Evolutionary conservation across 1,284 basidiomycete species (phyloP).

Genomic region (Apiotrichum laibachii): DNA sequence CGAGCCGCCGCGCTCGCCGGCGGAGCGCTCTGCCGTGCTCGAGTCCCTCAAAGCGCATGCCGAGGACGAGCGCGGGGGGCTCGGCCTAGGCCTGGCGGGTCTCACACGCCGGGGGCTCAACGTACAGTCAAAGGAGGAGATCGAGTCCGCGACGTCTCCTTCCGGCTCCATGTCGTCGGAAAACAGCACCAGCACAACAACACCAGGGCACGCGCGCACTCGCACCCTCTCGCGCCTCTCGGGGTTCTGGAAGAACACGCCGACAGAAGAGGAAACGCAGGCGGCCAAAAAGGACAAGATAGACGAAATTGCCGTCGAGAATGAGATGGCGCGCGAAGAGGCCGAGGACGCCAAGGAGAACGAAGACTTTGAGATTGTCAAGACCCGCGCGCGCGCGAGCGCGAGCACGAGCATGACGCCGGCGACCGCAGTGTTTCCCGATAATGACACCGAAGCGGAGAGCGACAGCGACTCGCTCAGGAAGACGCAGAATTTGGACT

Average conservation of each 20-base stretch:
- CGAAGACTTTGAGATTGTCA: constrained; percentile 31
- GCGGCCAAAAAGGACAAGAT: constrained; percentile 26
- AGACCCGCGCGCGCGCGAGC: constrained; percentile 8
- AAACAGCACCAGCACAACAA: background rate
- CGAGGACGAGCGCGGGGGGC: constrained; percentile 17
- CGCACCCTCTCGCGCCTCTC: constrained; percentile 5
- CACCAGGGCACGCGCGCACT: background rate
- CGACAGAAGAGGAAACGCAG: background rate
- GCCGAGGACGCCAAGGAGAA: constrained; percentile 24
- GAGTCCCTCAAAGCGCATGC: constrained; percentile 36
- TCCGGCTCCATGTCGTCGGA: background rate
- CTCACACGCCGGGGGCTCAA: constrained; percentile 30
- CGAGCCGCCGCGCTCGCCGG: constrained; percentile 8
- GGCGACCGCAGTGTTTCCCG: background rate
- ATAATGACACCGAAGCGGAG: background rate
- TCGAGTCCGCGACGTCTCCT: background rate
- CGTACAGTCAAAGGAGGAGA: constrained; percentile 35
- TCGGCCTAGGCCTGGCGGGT: constrained; percentile 34
- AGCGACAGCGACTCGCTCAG: background rate
- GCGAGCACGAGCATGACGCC: background rate
- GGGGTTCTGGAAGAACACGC: constrained; percentile 6
- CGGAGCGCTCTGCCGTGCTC: constrained; percentile 17
- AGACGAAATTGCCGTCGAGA: constrained; percentile 41
- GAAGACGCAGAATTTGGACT: too few relatives aligned
- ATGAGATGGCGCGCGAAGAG: constrained; percentile 38